phyloP scores from a whole-genome alignment of 306 rosid species.

The Lablab purpureus region DNA sequence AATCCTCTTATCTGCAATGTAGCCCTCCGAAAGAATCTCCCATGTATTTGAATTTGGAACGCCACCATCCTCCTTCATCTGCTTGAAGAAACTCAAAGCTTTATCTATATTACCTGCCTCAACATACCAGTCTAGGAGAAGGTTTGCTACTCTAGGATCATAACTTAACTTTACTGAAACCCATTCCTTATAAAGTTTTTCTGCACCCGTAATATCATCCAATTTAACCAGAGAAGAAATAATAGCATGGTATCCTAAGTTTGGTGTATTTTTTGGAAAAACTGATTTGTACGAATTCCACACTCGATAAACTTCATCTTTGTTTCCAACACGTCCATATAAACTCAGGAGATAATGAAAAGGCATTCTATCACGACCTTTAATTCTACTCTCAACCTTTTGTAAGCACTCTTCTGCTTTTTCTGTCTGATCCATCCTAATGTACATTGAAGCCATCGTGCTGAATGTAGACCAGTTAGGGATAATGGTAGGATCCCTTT shows the following conservation, averaged over 20 bases:
- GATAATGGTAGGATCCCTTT: slow-evolving; percentile 63
- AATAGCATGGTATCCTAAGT: slow-evolving; percentile 87
- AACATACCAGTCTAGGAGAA: slow-evolving; percentile 66
- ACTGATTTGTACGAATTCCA: slow-evolving; percentile 76
- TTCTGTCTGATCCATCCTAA: slow-evolving; percentile 73
- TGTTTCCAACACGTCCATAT: slow-evolving; percentile 80
- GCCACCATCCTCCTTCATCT: slow-evolving; percentile 70
- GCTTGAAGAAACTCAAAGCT: slow-evolving; percentile 64
- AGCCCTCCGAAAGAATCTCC: slow-evolving; percentile 85
- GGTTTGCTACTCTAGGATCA: slow-evolving; percentile 88
- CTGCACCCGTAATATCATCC: slow-evolving; percentile 84
- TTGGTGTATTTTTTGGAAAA: slow-evolving; percentile 77
- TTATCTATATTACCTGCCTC: slow-evolving; percentile 61
- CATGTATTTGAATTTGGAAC: slow-evolving; percentile 82
- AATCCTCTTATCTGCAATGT: slow-evolving; percentile 58
- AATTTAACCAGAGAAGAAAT: slow-evolving; percentile 76
- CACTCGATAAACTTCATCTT: slow-evolving; percentile 81
- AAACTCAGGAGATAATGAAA: slow-evolving; percentile 89
- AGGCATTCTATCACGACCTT: slow-evolving; percentile 84
- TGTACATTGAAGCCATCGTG: slow-evolving; percentile 90
- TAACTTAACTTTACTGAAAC: slow-evolving; percentile 61
- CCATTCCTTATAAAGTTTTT: slow-evolving; percentile 83
- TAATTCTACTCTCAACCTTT: slow-evolving; percentile 76
- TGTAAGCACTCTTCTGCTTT: slow-evolving; percentile 87
- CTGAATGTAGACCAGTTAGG: slow-evolving; percentile 96